Evolutionary conservation across 177 flowering plant species (phyloP).

Genomic region (Vitis hybrid): DNA sequence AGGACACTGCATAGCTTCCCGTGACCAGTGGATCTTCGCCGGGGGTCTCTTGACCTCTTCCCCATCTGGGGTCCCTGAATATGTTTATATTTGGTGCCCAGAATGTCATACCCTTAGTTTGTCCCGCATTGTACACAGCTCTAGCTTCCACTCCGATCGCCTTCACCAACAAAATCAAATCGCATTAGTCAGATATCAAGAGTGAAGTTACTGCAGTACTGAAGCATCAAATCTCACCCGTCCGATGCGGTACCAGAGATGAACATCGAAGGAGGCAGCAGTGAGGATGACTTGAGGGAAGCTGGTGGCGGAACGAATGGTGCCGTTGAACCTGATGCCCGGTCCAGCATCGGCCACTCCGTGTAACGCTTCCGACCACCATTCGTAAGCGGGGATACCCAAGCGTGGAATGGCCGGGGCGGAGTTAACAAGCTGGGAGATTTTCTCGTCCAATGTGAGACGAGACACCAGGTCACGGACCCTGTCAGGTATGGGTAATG

Average conservation of each 20-base stretch:
- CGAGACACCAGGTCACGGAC: constrained; percentile 70
- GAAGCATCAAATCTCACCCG: constrained; percentile 36
- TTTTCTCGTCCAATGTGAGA: constrained; percentile 82
- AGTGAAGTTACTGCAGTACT: background rate
- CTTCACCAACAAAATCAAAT: constrained; percentile 26
- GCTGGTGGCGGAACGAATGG: constrained; percentile 68
- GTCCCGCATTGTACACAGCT: constrained; percentile 79
- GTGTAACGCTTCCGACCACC: constrained; percentile 97
- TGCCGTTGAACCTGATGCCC: constrained; percentile 58
- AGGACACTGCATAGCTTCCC: constrained; percentile 66
- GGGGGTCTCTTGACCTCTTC: constrained; percentile 97
- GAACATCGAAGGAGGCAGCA: constrained; percentile 70
- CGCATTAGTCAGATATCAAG: background rate
- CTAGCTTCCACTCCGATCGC: constrained; percentile 84
- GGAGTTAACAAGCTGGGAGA: constrained; percentile 69
- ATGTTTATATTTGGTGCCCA: constrained; percentile 98
- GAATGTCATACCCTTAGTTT: constrained; percentile 84
- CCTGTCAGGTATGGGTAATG: constrained; percentile 49
- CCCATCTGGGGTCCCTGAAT: constrained; percentile 96
- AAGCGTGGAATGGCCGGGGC: constrained; percentile 72
- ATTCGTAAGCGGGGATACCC: constrained; percentile 77
- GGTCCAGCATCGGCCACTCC: constrained; percentile 60
- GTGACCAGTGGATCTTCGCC: constrained; percentile 85
- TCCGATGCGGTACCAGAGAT: constrained; percentile 77
- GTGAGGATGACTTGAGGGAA: constrained; percentile 94